Evolutionary conservation across 2,329 filamentous ascomycete species (phyloP).

Genomic region (Neonectria faginata): DNA sequence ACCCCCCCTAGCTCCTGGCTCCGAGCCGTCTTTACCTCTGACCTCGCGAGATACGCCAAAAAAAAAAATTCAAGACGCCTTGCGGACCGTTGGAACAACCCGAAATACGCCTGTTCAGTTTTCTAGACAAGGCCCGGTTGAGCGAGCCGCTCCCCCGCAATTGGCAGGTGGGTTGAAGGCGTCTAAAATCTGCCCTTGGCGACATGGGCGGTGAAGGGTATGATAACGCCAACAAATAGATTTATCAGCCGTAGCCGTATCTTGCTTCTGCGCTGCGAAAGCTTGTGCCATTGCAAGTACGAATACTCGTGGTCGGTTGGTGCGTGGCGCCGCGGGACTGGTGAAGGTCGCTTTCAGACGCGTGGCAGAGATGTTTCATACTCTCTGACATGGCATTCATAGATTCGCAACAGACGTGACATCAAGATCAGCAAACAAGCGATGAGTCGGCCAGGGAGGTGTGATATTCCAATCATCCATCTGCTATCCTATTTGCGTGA

Average conservation of each 20-base stretch:
- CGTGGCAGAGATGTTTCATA: constrained; percentile 2
- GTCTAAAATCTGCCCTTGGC: constrained; percentile 33
- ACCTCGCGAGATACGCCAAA: not conserved
- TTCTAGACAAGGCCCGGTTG: not conserved
- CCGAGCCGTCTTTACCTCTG: not conserved
- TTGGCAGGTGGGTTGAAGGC: constrained; percentile 21
- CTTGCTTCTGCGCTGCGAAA: constrained; percentile 16
- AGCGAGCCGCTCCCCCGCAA: not conserved
- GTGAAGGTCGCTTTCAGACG: not conserved
- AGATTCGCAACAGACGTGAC: not conserved
- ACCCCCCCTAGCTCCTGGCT: constrained; percentile 2
- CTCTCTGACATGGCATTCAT: not conserved
- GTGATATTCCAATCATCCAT: not conserved
- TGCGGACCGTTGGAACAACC: not conserved
- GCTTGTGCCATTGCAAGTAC: not conserved
- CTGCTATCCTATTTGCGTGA: not conserved
- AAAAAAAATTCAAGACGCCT: not conserved
- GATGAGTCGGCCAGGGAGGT: not conserved
- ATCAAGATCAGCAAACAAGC: constrained; percentile 4
- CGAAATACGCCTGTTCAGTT: constrained; percentile 7
- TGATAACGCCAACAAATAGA: constrained; percentile 5
- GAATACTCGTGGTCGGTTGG: not conserved
- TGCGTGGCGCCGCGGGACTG: constrained; percentile 4
- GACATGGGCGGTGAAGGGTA: constrained; percentile 33
- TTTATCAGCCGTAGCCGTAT: not conserved